These are phyloP conservation scores for Hyphopichia wangnamkhiaoensis DNA, from an alignment of 1,139 yeast species.

Conservation along the genomic window DNA sequence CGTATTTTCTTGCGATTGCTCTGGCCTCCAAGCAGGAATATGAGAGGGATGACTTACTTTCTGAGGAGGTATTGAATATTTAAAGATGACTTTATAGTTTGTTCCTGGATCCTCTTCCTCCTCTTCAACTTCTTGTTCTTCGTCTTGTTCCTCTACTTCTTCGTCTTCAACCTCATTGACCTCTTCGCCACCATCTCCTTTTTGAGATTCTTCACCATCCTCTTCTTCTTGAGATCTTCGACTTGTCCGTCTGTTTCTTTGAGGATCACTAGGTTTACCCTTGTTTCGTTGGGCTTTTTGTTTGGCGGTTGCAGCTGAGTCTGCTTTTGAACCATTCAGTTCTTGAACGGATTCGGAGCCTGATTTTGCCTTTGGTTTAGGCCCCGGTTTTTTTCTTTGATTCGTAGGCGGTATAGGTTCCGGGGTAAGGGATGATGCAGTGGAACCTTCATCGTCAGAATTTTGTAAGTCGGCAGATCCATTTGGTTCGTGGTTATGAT, in stretches of 20 bases:
- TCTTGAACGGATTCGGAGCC: conserved; percentile 4
- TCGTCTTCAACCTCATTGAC: conserved; percentile 9
- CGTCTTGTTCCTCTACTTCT: conserved; percentile 8
- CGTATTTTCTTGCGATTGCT: conserved; percentile 40
- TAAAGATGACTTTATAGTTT: conserved; percentile 41
- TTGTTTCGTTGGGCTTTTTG: conserved; percentile 7
- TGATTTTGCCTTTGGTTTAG: not conserved
- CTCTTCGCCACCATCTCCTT: conserved; percentile 14
- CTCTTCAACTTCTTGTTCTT: conserved; percentile 7
- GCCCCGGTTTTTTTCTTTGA: not conserved
- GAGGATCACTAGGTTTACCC: conserved; percentile 1
- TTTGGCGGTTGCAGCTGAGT: conserved; percentile 6
- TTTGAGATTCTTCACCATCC: conserved; percentile 10
- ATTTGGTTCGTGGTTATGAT: too few species aligned
- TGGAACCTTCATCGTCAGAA: not conserved
- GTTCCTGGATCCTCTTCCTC: conserved; percentile 16
- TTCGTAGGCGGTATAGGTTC: too few species aligned
- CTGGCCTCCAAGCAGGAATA: conserved; percentile 60
- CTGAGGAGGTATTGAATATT: conserved; percentile 55
- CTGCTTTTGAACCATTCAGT: too few species aligned
- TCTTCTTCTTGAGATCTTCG: conserved; percentile 17
- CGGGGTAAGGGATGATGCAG: too few species aligned
- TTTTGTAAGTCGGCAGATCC: not conserved
- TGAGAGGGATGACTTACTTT: conserved; percentile 80
- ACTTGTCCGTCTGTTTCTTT: conserved; percentile 3